phyloP scores from a whole-genome alignment of 768 basidiomycete species.

The Amanita pallidorosea region DNA sequence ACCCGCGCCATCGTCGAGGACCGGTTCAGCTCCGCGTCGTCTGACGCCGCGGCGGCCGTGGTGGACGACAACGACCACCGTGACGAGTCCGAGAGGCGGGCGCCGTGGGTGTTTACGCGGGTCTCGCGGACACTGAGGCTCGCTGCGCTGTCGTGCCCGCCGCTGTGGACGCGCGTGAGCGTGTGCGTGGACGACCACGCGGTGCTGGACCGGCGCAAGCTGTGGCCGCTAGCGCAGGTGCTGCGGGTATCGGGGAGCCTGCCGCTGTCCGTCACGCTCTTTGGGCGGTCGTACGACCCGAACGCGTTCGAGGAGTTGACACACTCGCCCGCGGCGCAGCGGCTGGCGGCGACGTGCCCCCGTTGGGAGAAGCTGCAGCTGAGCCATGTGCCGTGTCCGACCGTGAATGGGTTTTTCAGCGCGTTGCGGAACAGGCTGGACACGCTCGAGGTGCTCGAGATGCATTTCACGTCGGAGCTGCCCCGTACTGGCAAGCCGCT shows the following conservation, averaged over 20 bases:
- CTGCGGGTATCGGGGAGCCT: background rate
- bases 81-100: background rate
- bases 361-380: constrained; percentile 1
- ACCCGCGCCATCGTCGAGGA: background rate
- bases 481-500: background rate
- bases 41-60: background rate
- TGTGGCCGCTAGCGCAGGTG: background rate
- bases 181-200: constrained; percentile 5
- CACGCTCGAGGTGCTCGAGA: constrained; percentile 2
- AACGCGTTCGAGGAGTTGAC: constrained; percentile 1
- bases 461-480: constrained; percentile 2
- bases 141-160: constrained; percentile 3
- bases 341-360: background rate
- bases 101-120: constrained; percentile 5
- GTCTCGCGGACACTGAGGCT: background rate
- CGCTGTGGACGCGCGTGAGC: constrained; percentile 2
- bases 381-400: constrained; percentile 1
- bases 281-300: constrained; percentile 2
- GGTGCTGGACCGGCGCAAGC: constrained; percentile 3
- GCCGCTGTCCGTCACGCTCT: background rate
- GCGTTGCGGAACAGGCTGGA: constrained; percentile 2
- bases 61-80: background rate
- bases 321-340: constrained; percentile 1
- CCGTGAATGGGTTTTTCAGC: background rate
- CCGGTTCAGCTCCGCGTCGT: background rate